Base-by-base conservation (phyloP, 2,329 filamentous ascomycete genomes). In the Colletotrichum musicola region DNA sequence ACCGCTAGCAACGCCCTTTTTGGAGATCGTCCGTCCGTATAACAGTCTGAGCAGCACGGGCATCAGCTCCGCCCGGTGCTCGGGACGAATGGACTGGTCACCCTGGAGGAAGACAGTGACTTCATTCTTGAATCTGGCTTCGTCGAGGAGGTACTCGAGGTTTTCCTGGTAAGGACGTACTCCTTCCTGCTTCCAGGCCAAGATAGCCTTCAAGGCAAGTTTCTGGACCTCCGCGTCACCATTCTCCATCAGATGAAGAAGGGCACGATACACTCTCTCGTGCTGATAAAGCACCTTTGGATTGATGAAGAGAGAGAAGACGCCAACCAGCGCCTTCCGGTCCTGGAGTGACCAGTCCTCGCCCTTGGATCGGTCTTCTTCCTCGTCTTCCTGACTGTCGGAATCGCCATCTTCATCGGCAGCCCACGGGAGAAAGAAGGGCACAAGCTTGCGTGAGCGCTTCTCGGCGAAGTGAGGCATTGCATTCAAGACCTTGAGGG, bases 171-270 rank as follows among this genome's bases (percentile, higher is more conserved):
- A 97, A 0, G 90, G 86, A 68, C 86, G 87, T 57, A 99, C 84
- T 9, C 87, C 89, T 2, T 91, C 86, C 66, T 92, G 88, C 78
- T 97, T 98, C 95, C 96, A 99, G 0, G 94, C 89, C 60, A 98
- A 85, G 7, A 99, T 88, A 9, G 92, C 93, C 77, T 94, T 95
- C 42, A 99, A 85, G 0, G 94, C 90, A 53, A 91, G 88, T 72
- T 92, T 95, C 78, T 99, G 96, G 16, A 97, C 89, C 72, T 98
- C 95, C 4, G 90, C 86, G 76, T 99, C 96, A 74, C 96, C 96
- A 76, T 98, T 97, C 50, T 90, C 89, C 72, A 98, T 84, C 22
- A 98, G 85, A 38, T 87, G 85, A 18, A 98, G 82, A 25, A 98
- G 83, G 16, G 93, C 90, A 7, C 88, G 81, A 74, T 95, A 93